Evolutionary conservation across 495 filamentous ascomycete genomes (phyloP).

Genomic region (Polyplosphaeria fusca): DNA sequence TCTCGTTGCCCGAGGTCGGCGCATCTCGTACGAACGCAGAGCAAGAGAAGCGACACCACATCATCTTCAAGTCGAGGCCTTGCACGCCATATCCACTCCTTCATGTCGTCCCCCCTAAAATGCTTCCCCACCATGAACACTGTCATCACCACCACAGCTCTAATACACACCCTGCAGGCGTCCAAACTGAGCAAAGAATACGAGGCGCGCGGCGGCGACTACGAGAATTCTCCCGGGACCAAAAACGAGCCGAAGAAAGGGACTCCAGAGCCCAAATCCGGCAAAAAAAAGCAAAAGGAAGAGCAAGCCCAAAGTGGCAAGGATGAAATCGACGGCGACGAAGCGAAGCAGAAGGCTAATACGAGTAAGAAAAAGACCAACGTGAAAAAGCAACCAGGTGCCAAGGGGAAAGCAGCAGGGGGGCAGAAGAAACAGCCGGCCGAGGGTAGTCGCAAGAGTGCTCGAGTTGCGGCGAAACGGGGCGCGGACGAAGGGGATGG

Average conservation of each 20-base stretch:
- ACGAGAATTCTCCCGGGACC: constrained; percentile 51
- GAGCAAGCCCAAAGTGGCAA: constrained; percentile 31
- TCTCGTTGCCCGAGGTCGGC: no score
- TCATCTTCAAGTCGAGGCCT: no score
- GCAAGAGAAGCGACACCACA: no score
- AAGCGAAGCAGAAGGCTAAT: constrained; percentile 20
- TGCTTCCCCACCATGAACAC: no score
- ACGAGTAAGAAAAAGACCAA: constrained; percentile 12
- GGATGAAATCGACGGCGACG: constrained; percentile 17
- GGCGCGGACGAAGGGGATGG: constrained; percentile 1
- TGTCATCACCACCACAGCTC: no score
- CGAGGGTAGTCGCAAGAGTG: constrained; percentile 26
- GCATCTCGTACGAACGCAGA: no score
- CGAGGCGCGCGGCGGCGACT: constrained; percentile 51
- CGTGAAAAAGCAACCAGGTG: background rate
- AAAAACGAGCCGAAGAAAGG: constrained; percentile 54
- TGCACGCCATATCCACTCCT: no score
- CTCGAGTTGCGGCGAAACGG: constrained; percentile 18
- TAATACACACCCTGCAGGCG: no score
- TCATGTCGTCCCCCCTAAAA: no score
- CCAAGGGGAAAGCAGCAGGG: background rate
- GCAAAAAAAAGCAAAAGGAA: constrained; percentile 23
- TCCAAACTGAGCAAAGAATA: constrained; percentile 55
- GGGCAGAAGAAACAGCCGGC: constrained; percentile 10
- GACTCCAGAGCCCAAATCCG: constrained; percentile 43